Evolutionary conservation across 331 rosid species (phyloP), one percentile per base, ranked within the genome.

Genomic region (Malus hybrid): DNA sequence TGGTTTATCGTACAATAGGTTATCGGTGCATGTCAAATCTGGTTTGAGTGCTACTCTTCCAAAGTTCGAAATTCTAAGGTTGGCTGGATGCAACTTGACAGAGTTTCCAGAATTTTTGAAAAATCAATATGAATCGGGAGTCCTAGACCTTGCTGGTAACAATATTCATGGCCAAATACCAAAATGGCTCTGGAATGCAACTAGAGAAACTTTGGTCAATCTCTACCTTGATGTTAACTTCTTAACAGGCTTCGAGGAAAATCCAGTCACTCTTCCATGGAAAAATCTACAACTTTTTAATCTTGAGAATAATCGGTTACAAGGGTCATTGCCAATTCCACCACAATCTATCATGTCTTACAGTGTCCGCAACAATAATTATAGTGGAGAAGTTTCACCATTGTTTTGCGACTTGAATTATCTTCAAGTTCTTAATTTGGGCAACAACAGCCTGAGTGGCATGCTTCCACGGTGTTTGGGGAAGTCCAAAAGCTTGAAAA

Each of bases 321-420:
- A 50, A 59, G 80, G 79, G 18, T 6, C 55, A 16, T 27, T 80
- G 14, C 68, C 68, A 7, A 52, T 74, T 59, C 83, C 80, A 7
- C 34, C 22, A 9, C 13, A 63, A 31, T 68, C 83, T 2, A 44
- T 20, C 2, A 3, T 0, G 2, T 0, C 0, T 2, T 48, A 73
- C 9, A 11, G 0, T 1, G 10, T 31, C 10, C 2, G 46, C 4
- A 12, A 22, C 3, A 79, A 79, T 24, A 0, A 1, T 13, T 19
- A 74, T 2, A 31, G n/a, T 34, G 80, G 76, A 14, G 64, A 80
- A 72, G 24, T 79, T 15, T 31, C 73, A n/a, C 48, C 73, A 7
- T 15, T 7, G 39, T 14, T 71, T 24, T 72, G 77, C 66, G 10
- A 77, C 24, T 18, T 39, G 19, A 65, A 46, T 66, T 14, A 67